Evolutionary conservation across 148 eudicot genomes (phyloP), one percentile per base, ranked within the genome.

Genomic region (Agrostemma githago): DNA sequence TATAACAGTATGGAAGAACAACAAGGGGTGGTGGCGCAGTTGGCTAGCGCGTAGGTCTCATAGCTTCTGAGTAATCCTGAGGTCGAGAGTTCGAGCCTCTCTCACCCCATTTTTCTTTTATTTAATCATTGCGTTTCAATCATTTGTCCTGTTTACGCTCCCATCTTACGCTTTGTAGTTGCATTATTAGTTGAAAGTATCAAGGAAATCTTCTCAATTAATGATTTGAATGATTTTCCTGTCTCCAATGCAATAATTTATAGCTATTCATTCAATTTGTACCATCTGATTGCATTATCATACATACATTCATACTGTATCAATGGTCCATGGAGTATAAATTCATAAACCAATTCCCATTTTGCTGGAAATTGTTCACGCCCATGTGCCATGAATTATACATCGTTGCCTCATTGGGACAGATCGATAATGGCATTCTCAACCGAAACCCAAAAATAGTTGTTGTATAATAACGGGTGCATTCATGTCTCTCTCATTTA

Each of bases 11-110:
- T 0, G 1, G 34, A 26, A 26, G 34, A 0, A 26, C 56, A 53
- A 5, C 7, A 62, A 46, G 80, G 80, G 80, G 76, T 72, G 80
- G 72, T 72, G 80, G 76, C 80, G 80, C 80, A 78, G 80, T 78
- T 78, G 80, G 80, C 80, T 78, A 78, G 80, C 80, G 80, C 80
- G 76, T 78, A 78, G 80, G 80, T 78, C 80, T 78, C 80, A 78
- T 78, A 72, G 80, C 76, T 72, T 56, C 65, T 78, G 80, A 78
- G 76, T 72, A 11, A 78, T 78, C 72, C 75, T 77, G 81, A 67
- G 76, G 76, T 78, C 66, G 72, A 68, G 78, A 66, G 77, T 75
- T 75, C 72, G 72, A 75, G 72, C 78, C 78, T 66, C 78, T 68
- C 78, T 68, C 71, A 68, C 71, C 71, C 71, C 71, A 68, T 19